Percentiles rank a stretch among this genome's conserved stretches.
Evolutionary conservation across 2,329 filamentous ascomycete genomes (phyloP).

Genomic region (Claviceps sp.): DNA sequence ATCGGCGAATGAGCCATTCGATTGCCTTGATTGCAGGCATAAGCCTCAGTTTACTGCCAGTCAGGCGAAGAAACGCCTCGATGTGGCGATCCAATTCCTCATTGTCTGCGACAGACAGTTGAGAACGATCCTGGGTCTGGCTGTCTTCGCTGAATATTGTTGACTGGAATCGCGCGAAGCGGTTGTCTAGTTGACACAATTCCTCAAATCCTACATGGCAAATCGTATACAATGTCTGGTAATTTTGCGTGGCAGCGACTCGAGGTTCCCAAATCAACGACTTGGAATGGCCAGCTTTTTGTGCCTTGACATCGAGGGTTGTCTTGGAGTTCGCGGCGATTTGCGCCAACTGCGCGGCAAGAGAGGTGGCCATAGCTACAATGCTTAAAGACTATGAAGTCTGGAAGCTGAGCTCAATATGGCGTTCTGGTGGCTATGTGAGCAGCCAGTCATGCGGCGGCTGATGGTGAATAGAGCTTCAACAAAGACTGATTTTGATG

Average conservation of each 20-base stretch:
- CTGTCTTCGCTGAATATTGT: constrained; percentile 92
- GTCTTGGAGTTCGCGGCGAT: constrained; percentile 84
- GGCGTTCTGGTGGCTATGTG: neutral
- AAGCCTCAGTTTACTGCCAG: constrained; percentile 62
- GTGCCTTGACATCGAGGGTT: constrained; percentile 82
- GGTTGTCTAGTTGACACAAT: constrained; percentile 70
- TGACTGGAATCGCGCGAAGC: constrained; percentile 60
- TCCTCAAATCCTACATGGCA: constrained; percentile 86
- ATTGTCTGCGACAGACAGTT: constrained; percentile 75
- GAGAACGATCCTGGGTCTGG: constrained; percentile 72
- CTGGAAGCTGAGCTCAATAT: constrained; percentile 2
- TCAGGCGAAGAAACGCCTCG: constrained; percentile 70
- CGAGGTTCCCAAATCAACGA: constrained; percentile 86
- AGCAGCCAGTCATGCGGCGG: neutral
- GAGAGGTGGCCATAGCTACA: constrained; percentile 60
- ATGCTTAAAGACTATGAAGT: constrained; percentile 10
- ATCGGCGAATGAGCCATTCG: constrained; percentile 89
- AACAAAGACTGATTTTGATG: neutral
- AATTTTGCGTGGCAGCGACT: constrained; percentile 76
- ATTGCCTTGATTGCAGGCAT: constrained; percentile 82
- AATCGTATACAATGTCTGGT: constrained; percentile 75
- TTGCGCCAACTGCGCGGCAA: constrained; percentile 86
- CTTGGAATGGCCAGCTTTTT: constrained; percentile 83
- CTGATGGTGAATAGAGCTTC: neutral
- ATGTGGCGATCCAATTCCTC: constrained; percentile 64